A percentile compares a stretch with the other conserved stretches of the same genome.
These are phyloP conservation scores for Synchytrium microbalum DNA, from an alignment of 371 early-diverging fungal species.

Conservation along the genomic window DNA sequence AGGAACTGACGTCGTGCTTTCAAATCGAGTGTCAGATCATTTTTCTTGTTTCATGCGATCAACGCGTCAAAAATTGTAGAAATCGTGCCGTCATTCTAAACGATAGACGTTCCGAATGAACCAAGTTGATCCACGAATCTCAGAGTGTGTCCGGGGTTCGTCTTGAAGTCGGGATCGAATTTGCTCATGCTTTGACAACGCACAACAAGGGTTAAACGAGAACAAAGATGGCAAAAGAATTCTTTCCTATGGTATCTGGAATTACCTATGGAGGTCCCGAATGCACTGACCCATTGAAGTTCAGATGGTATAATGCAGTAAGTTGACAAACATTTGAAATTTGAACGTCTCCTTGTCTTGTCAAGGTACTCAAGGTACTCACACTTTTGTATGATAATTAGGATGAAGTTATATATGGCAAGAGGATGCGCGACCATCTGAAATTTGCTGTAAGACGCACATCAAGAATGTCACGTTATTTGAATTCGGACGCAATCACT, in stretches of 20 bases:
- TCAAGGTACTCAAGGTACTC: neutral
- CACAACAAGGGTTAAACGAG: no score
- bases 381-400: conserved; percentile 8
- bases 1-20: no score
- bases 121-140: no score
- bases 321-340: neutral
- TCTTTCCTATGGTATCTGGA: neutral
- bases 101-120: no score
- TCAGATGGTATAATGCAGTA: conserved; percentile 14
- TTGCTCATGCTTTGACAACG: no score
- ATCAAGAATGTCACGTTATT: neutral
- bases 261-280: conserved; percentile 13
- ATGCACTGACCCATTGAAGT: conserved; percentile 17
- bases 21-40: no score
- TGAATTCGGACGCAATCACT: conserved; percentile 22
- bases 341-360: neutral
- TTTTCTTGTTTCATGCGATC: no score
- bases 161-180: no score
- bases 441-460: neutral
- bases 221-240: neutral
- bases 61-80: no score
- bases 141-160: no score
- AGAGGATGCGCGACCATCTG: conserved; percentile 10
- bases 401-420: conserved; percentile 22
- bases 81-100: no score